These are phyloP conservation scores for Pythium sukuiense DNA, from an alignment of 352 stramenopile species.

Conservation along the genomic window DNA sequence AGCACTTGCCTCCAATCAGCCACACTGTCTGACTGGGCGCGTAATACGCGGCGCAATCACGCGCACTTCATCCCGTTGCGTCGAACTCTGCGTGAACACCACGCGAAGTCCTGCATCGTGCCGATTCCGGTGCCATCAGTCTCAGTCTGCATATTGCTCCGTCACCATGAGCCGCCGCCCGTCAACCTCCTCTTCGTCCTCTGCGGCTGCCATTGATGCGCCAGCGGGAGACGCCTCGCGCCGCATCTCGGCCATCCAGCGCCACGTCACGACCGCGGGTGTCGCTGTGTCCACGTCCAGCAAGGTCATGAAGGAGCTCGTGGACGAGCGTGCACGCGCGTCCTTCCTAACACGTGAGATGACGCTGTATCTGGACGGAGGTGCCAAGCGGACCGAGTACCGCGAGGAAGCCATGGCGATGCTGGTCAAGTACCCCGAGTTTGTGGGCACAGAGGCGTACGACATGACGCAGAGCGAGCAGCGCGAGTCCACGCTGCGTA, in stretches of 20 bases:
- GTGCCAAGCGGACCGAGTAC: slow-evolving; percentile 39
- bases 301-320: slow-evolving; percentile 45
- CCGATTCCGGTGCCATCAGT: neutral
- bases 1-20: neutral
- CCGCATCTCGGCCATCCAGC: slow-evolving; percentile 50
- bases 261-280: slow-evolving; percentile 38
- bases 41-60: slow-evolving; percentile 6
- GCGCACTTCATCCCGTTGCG: neutral
- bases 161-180: slow-evolving; percentile 9
- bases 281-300: slow-evolving; percentile 45
- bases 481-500: slow-evolving; percentile 50
- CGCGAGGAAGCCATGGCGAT: slow-evolving; percentile 54
- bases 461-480: slow-evolving; percentile 52
- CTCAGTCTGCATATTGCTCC: neutral
- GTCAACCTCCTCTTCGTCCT: neutral
- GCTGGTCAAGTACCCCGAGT: slow-evolving; percentile 47
- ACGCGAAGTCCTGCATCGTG: neutral
- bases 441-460: slow-evolving; percentile 43
- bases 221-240: slow-evolving; percentile 13
- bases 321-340: slow-evolving; percentile 42
- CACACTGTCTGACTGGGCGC: neutral
- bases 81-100: slow-evolving; percentile 5
- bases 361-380: slow-evolving; percentile 64
- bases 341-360: slow-evolving; percentile 57
- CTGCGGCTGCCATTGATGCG: neutral